Base-by-base conservation (phyloP, 2,329 filamentous ascomycete genomes). In the Colletotrichum tamarilloi region DNA sequence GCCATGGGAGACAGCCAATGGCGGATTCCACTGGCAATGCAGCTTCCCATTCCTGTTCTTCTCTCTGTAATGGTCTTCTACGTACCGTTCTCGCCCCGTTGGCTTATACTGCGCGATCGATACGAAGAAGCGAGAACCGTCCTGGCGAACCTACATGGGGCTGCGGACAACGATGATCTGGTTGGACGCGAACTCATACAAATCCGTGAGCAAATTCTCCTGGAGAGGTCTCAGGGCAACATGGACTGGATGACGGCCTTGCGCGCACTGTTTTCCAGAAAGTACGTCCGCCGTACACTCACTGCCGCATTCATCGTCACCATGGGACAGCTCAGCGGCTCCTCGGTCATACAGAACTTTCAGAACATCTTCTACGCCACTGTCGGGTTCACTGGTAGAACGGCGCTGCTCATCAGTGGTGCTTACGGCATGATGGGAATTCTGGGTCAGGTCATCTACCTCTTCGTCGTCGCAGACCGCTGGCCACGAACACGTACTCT, bases 381-480 rank as follows among this genome's bases (percentile, higher is more conserved):
- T 26, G 81, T 88, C 64, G 85, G 84, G 75, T 85, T 87, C 26
- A 84, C 86, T 68, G 86, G 86, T 77, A 83, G 83, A 73, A 82
- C 83, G 6, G 82, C 86, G 28, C 80, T 88, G 4, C 80, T 88
- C 19, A 87, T 87, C 30, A 85, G 85, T 65, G 87, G 85, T 12
- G 84, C 84, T 22, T 82, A 82, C n/a, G 81, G 80, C 9, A 76
- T 81, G 26, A 82, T 81, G 79, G 80, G 77, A 0, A 64, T 81
- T 12, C 70, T 80, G 3, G 80, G 79, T 1, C 79, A 80, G 52
- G 70, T 78, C 11, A 77, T 81, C 46, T 79, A 79, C 60, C 63
- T 81, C 9, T 67, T 78, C 49, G 72, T 76, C 26, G 77, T 81
- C 0, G 76, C 79, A 0, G 80, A 82, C 38, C 74, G 76, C 38